A percentile compares a stretch with the other conserved stretches of the same genome.
Conservation (phyloP, 805 yeast genomes). For the Wickerhamomyces bovis region DNA sequence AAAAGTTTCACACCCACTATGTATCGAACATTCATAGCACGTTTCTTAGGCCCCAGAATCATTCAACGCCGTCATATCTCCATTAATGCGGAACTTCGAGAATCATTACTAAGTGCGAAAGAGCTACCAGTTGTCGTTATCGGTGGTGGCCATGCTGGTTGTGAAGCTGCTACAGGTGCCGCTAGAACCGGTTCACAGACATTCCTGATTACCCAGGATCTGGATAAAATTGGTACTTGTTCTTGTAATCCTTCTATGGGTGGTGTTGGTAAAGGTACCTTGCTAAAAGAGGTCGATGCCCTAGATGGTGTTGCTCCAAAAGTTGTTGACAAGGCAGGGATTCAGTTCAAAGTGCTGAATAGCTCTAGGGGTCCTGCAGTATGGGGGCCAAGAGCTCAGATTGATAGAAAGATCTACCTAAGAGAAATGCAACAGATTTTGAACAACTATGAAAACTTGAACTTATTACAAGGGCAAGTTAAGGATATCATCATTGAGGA, state of each 20-base stretch:
- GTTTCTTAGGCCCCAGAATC: neutral
- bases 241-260: conserved; percentile 98
- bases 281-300: conserved; percentile 91
- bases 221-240: conserved; percentile 80
- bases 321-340: conserved; percentile 90
- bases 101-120: conserved; percentile 9
- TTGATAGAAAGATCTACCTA: conserved; percentile 77
- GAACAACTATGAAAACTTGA: conserved; percentile 46
- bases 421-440: conserved; percentile 72
- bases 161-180: conserved; percentile 93
- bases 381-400: conserved; percentile 98
- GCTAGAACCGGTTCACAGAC: conserved; percentile 78
- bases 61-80: conserved; percentile 9
- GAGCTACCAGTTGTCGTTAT: conserved; percentile 69
- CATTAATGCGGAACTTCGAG: conserved; percentile 18
- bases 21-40: neutral
- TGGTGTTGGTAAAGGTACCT: conserved; percentile 96
- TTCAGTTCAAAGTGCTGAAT: conserved; percentile 83
- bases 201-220: conserved; percentile 68
- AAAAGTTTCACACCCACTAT: neutral
- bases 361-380: conserved; percentile 91
- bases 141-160: conserved; percentile 99
- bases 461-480: conserved; percentile 63
- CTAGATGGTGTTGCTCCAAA: conserved; percentile 85
- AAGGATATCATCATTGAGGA: conserved; percentile 71